Conservation (phyloP, 495 filamentous ascomycete genomes). For the Hamigera avellanea region DNA sequence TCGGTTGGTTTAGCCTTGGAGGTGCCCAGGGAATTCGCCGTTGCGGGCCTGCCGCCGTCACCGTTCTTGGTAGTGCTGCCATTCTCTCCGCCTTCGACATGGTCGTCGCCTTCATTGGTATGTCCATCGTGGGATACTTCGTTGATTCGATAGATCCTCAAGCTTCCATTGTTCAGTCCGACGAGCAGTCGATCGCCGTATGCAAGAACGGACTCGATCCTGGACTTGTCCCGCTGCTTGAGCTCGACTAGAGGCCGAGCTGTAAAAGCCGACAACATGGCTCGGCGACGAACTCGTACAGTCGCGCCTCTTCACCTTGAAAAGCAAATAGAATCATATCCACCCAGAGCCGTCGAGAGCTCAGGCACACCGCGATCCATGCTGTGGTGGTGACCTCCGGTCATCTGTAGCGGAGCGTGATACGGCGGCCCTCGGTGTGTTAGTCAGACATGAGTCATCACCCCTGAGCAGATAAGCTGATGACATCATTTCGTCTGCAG, state of each 20-base stretch:
- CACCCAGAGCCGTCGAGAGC: neutral
- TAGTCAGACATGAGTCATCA: no score
- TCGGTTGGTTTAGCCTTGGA: constrained; percentile 55
- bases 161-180: constrained; percentile 76
- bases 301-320: constrained; percentile 6
- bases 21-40: constrained; percentile 10
- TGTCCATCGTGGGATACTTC: constrained; percentile 31
- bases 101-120: constrained; percentile 2
- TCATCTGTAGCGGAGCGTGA: no score
- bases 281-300: constrained; percentile 9
- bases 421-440: no score
- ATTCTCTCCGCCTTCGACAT: constrained; percentile 11
- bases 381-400: constrained; percentile 1
- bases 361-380: neutral
- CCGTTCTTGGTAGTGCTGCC: constrained; percentile 6
- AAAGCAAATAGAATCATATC: constrained; percentile 2
- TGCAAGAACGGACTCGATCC: constrained; percentile 86
- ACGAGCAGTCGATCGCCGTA: constrained; percentile 88
- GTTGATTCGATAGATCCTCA: constrained; percentile 87
- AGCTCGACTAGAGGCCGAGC: constrained; percentile 95
- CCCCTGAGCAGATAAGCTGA: no score
- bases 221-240: constrained; percentile 83
- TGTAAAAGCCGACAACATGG: constrained; percentile 96
- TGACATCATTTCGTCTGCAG: no score
- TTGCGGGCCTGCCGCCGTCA: constrained; percentile 11